phyloP scores from a whole-genome alignment of 148 eudicot genomes.

The Heliosperma pusillum region DNA sequence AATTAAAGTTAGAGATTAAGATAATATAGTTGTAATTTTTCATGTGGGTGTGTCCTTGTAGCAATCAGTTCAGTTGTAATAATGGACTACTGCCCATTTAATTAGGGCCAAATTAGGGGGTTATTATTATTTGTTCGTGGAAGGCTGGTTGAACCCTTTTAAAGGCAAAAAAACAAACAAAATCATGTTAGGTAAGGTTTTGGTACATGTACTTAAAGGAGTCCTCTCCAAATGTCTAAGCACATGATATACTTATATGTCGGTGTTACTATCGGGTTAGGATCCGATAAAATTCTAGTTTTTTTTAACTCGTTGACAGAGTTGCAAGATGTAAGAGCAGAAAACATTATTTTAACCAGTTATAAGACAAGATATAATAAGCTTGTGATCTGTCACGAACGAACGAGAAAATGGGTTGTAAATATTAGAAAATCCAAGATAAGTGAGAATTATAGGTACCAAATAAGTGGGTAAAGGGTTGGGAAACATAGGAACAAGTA shows the following conservation, averaged over 20 bases:
- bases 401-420: too few species aligned
- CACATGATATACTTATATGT: slow-evolving; percentile 51
- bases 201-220: neutral
- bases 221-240: slow-evolving; percentile 35
- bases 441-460: slow-evolving; percentile 23
- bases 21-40: slow-evolving; percentile 5
- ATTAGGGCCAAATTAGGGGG: too few species aligned
- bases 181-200: neutral
- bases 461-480: slow-evolving; percentile 18
- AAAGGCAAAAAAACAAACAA: too few species aligned
- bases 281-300: slow-evolving; percentile 26
- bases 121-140: neutral
- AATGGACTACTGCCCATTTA: neutral
- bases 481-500: slow-evolving; percentile 24
- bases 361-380: too few species aligned
- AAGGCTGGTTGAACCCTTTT: neutral
- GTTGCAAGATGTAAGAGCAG: too few species aligned
- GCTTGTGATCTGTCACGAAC: too few species aligned
- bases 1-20: slow-evolving; percentile 2
- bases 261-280: slow-evolving; percentile 23
- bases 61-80: neutral
- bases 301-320: too few species aligned
- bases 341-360: too few species aligned
- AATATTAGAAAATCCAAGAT: neutral
- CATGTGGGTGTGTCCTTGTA: neutral